Evolutionary conservation across 2,329 filamentous ascomycete genomes (phyloP).

Genomic region (Elsinoe arachidis): DNA sequence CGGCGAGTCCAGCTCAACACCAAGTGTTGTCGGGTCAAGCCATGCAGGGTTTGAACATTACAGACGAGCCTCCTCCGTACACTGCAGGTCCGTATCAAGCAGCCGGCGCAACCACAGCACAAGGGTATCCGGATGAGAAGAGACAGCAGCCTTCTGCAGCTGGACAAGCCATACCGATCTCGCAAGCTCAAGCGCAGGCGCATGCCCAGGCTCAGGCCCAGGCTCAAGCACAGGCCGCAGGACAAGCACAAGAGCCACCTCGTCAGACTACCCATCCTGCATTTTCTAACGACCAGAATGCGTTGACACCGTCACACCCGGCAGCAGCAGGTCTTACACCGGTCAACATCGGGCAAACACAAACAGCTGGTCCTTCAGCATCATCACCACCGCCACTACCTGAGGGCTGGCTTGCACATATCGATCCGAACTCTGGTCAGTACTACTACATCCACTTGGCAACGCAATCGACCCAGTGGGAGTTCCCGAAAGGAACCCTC

Average conservation of each 20-base stretch:
- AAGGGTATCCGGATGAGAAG: constrained; percentile 70
- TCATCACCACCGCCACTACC: constrained; percentile 85
- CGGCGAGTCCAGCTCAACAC: constrained; percentile 16
- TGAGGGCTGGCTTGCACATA: constrained; percentile 95
- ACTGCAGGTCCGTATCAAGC: constrained; percentile 54
- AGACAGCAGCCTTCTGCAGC: constrained; percentile 41
- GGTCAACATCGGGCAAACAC: constrained; percentile 34
- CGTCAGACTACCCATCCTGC: constrained; percentile 61
- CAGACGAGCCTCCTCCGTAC: constrained; percentile 87
- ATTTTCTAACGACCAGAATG: constrained; percentile 67
- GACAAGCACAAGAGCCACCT: constrained; percentile 20
- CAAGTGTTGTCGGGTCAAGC: constrained; percentile 49
- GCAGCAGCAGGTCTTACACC: constrained; percentile 29
- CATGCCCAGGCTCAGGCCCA: constrained; percentile 21
- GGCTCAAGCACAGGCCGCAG: constrained; percentile 22
- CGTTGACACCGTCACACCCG: constrained; percentile 24
- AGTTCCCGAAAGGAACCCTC: constrained; percentile 92
- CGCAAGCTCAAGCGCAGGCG: constrained; percentile 20
- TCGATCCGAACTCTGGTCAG: constrained; percentile 90
- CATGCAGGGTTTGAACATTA: constrained; percentile 70
- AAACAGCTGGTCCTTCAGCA: constrained; percentile 34
- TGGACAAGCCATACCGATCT: constrained; percentile 26
- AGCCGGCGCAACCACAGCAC: constrained; percentile 40
- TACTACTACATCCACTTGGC: constrained; percentile 98
- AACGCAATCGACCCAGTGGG: constrained; percentile 95